Base-by-base conservation (phyloP, 1,284 basidiomycete genomes). In the Microbotryomycetes sp. region DNA sequence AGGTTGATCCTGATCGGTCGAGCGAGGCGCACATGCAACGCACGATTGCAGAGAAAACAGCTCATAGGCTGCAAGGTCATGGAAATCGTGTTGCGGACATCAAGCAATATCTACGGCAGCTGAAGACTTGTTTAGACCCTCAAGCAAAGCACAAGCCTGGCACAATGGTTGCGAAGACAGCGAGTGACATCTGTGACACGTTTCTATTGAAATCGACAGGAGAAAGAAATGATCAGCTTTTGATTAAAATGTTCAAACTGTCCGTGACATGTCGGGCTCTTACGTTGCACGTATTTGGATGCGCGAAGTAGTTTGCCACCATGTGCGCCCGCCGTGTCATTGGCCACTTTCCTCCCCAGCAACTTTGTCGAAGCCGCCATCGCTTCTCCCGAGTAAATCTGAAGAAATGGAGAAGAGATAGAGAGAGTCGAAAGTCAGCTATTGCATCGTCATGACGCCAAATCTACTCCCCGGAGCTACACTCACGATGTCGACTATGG, bases 401-500 rank as follows among this genome's bases (percentile, higher is more conserved):
- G 47, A 16, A 23, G 23, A 2, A 3, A n/a, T 15, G 16, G 6
- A 4, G n/a, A 14, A n/a, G 42, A 28, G 31, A 2, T 14, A 36
- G 15, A 46, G 25, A 6, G 23, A n/a, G 36, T 7, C 22, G 9
- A 23, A 29, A 51, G 12, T 9, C 5, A 16, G 22, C 7, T 3
- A 6, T 30, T 29, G 4, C 25, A 29, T 29, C 32, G 23, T 32
- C 5, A 45, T 6, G 5, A 15, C 26, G 16, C 50, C 6, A 16
- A 25, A 16, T 45, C 31, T 12, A 55, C 29, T 19, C n/a, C n/a
- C 14, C 23, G 16, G 16, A 15, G 32, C 12, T 6, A n/a, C 31
- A 55, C 66, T 89, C 56, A 98, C 97, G 66, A 98, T 96, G 74
- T 99, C 94, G 62, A 99, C 89, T 67, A 98, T 97, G 2, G 90